Conservation (phyloP, 768 basidiomycete species). For the Pisolithus albus region DNA sequence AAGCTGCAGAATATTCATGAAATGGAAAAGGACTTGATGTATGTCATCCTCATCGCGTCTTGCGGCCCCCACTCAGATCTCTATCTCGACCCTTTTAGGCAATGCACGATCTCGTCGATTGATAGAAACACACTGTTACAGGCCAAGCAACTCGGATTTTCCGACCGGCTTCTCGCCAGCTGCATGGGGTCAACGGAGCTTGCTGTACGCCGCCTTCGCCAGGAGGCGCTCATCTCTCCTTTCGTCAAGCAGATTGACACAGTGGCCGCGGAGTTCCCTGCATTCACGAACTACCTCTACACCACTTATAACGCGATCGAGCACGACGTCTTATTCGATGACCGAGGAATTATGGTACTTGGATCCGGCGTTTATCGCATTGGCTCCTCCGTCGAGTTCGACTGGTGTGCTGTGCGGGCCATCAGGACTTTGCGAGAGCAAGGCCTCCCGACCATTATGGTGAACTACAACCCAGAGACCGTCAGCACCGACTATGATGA, state of each 20-base stretch:
- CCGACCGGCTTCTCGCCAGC: slow-evolving; percentile 80
- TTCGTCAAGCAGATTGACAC: slow-evolving; percentile 99
- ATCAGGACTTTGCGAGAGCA: slow-evolving; percentile 95
- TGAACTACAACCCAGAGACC: slow-evolving; percentile 99
- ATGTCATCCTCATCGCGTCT: slow-evolving; percentile 24
- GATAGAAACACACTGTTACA: slow-evolving; percentile 58
- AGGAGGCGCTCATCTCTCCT: slow-evolving; percentile 75
- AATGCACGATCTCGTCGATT: slow-evolving; percentile 59
- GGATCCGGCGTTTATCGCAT: slow-evolving; percentile 99
- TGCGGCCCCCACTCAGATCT: slow-evolving; percentile 1
- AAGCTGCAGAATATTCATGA: slow-evolving; percentile 78
- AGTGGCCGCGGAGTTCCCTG: slow-evolving; percentile 97
- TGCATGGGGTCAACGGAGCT: slow-evolving; percentile 88
- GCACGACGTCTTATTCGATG: slow-evolving; percentile 84
- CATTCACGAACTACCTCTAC: slow-evolving; percentile 98
- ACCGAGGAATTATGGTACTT: slow-evolving; percentile 93
- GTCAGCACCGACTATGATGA: slow-evolving; percentile 99
- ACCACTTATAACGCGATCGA: slow-evolving; percentile 96
- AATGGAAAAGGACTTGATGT: slow-evolving; percentile 77
- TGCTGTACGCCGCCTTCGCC: slow-evolving; percentile 83
- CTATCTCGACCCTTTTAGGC: slow-evolving; percentile 31
- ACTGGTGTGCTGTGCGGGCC: slow-evolving; percentile 98
- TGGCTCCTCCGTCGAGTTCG: slow-evolving; percentile 98
- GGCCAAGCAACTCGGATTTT: slow-evolving; percentile 94
- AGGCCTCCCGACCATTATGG: slow-evolving; percentile 94